Conservation (phyloP, 495 filamentous ascomycete genomes). For the Penicillium nucicola region DNA sequence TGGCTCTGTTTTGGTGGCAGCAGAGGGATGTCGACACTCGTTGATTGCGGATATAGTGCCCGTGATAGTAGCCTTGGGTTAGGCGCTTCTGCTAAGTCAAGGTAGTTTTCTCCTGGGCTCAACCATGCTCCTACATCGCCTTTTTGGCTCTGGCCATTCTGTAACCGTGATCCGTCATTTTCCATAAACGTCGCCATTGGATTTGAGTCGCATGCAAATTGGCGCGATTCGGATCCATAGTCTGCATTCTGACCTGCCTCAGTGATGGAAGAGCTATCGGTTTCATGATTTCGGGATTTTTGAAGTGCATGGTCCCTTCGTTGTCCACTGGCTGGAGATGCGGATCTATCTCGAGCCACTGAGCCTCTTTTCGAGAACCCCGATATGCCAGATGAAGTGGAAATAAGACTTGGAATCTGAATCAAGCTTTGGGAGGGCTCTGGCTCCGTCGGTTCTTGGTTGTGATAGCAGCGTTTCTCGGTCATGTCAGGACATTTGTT, state of each 20-base stretch:
- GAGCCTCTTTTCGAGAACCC: not conserved
- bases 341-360: constrained; percentile 1
- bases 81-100: not conserved
- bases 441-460: not conserved
- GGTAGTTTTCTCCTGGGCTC: constrained; percentile 3
- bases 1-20: constrained; percentile 20
- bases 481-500: not conserved
- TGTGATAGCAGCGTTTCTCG: constrained; percentile 25
- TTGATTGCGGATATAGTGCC: not conserved
- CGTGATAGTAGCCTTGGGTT: not conserved
- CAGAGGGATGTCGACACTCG: not conserved
- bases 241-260: not conserved
- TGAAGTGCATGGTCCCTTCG: not conserved
- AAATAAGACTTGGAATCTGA: not conserved
- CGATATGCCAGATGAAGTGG: too few relatives aligned
- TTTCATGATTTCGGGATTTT: not conserved
- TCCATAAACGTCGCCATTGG: constrained; percentile 20
- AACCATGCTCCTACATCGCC: constrained; percentile 21
- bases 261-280: too few relatives aligned
- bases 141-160: constrained; percentile 13
- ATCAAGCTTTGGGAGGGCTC: not conserved
- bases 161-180: constrained; percentile 7
- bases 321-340: not conserved
- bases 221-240: not conserved
- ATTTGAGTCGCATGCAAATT: constrained; percentile 22